phyloP scores from a whole-genome alignment of 2,329 filamentous ascomycete species.

The Macroventuria anomochaeta region DNA sequence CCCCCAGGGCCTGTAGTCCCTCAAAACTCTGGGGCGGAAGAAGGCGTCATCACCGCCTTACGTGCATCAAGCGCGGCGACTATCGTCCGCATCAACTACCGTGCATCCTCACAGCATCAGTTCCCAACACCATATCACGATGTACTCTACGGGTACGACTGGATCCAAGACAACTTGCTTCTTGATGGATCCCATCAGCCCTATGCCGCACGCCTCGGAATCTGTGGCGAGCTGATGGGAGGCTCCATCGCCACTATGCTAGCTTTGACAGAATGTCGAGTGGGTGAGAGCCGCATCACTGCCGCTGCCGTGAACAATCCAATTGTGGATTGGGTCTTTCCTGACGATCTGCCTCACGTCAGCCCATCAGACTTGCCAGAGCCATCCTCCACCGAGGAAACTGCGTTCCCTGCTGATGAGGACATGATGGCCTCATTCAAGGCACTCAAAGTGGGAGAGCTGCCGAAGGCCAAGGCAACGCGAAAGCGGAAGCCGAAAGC shows the following conservation, averaged over 20 bases:
- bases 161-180: constrained; percentile 51
- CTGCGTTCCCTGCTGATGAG: constrained; percentile 37
- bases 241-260: constrained; percentile 57
- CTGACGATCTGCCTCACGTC: constrained; percentile 39
- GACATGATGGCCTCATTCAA: constrained; percentile 29
- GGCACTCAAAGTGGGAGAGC: constrained; percentile 10
- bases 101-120: constrained; percentile 43
- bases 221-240: constrained; percentile 58
- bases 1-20: constrained; percentile 51
- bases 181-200: constrained; percentile 27
- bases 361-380: constrained; percentile 36
- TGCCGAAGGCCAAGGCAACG: constrained; percentile 12
- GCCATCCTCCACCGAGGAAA: constrained; percentile 39
- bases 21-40: constrained; percentile 34
- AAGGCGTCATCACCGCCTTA: constrained; percentile 44
- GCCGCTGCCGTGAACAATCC: constrained; percentile 57
- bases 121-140: constrained; percentile 58
- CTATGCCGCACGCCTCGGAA: constrained; percentile 47
- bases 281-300: constrained; percentile 50
- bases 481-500: constrained; percentile 28
- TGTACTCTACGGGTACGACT: constrained; percentile 56
- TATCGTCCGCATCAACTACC: constrained; percentile 56
- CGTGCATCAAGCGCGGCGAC: constrained; percentile 47
- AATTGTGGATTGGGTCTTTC: constrained; percentile 57
- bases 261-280: constrained; percentile 57